Conservation (phyloP, 2,329 filamentous ascomycete species). For the Rhynchosporium agropyri region DNA sequence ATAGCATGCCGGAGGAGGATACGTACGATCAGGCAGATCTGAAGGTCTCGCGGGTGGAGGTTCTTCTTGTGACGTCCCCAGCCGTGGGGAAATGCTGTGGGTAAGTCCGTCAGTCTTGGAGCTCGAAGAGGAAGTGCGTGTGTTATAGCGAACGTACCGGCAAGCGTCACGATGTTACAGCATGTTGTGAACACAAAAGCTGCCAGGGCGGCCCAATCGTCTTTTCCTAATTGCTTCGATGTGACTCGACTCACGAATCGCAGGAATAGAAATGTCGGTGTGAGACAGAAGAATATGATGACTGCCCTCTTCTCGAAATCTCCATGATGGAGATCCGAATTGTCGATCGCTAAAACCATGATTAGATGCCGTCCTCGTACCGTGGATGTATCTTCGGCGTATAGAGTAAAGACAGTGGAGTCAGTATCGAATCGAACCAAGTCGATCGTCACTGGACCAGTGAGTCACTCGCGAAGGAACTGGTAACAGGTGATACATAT, state of each 20-base stretch:
- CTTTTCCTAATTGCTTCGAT: slow-evolving; percentile 25
- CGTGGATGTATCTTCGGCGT: not conserved
- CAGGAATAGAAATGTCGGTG: slow-evolving; percentile 21
- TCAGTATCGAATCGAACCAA: not conserved
- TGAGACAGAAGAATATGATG: slow-evolving; percentile 21
- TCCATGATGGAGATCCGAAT: slow-evolving; percentile 28
- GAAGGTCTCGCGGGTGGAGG: slow-evolving; percentile 13
- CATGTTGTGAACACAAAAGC: slow-evolving; percentile 22
- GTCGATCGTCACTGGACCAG: not conserved
- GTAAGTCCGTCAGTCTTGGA: not conserved
- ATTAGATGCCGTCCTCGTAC: not conserved
- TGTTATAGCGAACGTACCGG: slow-evolving; percentile 20
- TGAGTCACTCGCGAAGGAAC: not conserved
- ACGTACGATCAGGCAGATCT: slow-evolving; percentile 25
- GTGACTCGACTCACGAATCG: slow-evolving; percentile 26
- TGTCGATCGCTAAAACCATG: slow-evolving; percentile 18
- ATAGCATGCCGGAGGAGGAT: not conserved
- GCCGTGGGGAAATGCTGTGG: slow-evolving; percentile 19
- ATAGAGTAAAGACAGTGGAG: too few species aligned
- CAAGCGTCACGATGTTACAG: slow-evolving; percentile 25
- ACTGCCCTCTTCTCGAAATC: slow-evolving; percentile 25
- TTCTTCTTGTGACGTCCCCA: slow-evolving; percentile 28
- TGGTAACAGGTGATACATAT: not conserved
- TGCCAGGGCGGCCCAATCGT: slow-evolving; percentile 28
- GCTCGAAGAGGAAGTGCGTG: too few species aligned